phyloP scores from a whole-genome alignment of 2,329 filamentous ascomycete genomes.

The Cadophora sp. region DNA sequence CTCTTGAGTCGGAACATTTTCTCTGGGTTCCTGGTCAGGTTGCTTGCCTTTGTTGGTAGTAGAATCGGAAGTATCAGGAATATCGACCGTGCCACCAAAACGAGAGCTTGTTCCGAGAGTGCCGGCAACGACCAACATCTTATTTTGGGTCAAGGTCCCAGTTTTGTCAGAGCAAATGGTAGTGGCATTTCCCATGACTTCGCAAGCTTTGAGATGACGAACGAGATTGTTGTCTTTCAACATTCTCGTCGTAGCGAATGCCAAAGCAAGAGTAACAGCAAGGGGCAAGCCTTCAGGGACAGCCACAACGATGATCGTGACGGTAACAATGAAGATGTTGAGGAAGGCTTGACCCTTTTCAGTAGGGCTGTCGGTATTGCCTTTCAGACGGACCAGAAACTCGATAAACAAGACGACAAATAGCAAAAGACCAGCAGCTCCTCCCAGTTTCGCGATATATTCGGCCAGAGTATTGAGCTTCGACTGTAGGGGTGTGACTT shows the following conservation, averaged over 20 bases:
- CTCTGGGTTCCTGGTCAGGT: slow-evolving; percentile 29
- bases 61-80: slow-evolving; percentile 32
- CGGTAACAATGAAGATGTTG: slow-evolving; percentile 67
- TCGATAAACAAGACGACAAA: slow-evolving; percentile 83
- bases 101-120: slow-evolving; percentile 65
- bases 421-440: slow-evolving; percentile 74
- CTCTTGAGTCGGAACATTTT: slow-evolving; percentile 41
- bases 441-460: slow-evolving; percentile 79
- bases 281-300: slow-evolving; percentile 71
- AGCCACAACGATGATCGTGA: slow-evolving; percentile 73
- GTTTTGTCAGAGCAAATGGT: slow-evolving; percentile 85
- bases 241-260: slow-evolving; percentile 72
- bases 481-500: slow-evolving; percentile 79
- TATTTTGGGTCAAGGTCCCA: slow-evolving; percentile 76
- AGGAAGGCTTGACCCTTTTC: slow-evolving; percentile 68
- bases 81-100: slow-evolving; percentile 52
- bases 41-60: slow-evolving; percentile 38
- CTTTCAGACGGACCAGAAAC: slow-evolving; percentile 68
- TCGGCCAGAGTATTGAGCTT: slow-evolving; percentile 81
- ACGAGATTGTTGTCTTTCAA: slow-evolving; percentile 74
- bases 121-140: slow-evolving; percentile 79
- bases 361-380: slow-evolving; percentile 53
- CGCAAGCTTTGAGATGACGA: slow-evolving; percentile 70
- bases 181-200: slow-evolving; percentile 75
- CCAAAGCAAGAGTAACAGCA: slow-evolving; percentile 71